Base-by-base conservation (phyloP, 2,329 filamentous ascomycete genomes). In the Xylaria sp. region DNA sequence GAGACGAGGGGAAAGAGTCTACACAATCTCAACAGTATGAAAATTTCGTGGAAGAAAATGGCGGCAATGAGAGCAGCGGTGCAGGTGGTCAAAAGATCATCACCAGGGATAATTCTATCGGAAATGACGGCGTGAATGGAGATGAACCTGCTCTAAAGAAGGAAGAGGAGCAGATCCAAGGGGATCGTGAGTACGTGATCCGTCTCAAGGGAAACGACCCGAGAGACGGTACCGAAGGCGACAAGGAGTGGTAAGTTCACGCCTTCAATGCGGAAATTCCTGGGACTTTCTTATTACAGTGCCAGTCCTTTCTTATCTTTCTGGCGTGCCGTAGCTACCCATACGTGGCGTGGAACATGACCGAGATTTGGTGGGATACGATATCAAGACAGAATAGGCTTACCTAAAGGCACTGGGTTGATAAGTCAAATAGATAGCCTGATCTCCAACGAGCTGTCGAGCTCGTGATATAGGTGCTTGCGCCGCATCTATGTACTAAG, bases 201-300 rank as follows among this genome's bases (percentile, higher is more conserved):
- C 55, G 66, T 32, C 54, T 32, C 32, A 32, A 70, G 42, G 40
- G 53, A 55, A 50, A 53, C 9, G 65, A 67, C 12, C 65, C 59
- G 35, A 53, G 63, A 1, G 37, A 37, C 21, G 35, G 58, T 9
- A 10, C 8, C 21, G 50, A 37, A 3, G 58, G 1, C 21, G 16
- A 13, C 16, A 51, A 32, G 50, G 9, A 5, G 42, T 35, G 51
- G 53, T 18, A 40, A 37, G 23, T 29, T 42, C 10, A 8, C 40
- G 8, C 23, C 9, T 25, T 0, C 42, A 3, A 48, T 48, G 21
- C 18, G 1, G 40, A 23, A 32, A 25, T 44, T 50, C 21, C 21
- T 13, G 6, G 5, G 6, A 5, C 48, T 9, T 5, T n/a, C 13
- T 32, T 25, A 29, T 50, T 12, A 21, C 4, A 10, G 2, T 23